Percentiles rank a stretch among this genome's conserved stretches.
Evolutionary conservation across 352 stramenopile genomes (phyloP).

Genomic region (Thraustochytrium sp.): DNA sequence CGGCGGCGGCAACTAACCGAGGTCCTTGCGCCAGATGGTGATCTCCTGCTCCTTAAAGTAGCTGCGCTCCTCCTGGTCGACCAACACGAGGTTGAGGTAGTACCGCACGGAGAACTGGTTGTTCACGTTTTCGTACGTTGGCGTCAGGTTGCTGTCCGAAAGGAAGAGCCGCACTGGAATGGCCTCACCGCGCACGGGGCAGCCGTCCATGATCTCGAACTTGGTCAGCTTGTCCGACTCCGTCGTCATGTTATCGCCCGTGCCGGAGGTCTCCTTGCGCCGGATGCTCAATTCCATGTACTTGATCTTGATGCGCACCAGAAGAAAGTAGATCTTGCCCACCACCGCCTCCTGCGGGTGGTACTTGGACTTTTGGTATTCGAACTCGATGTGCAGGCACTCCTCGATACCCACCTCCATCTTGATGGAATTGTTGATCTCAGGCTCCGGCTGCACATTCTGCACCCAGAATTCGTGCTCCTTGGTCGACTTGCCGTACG

Average conservation of each 20-base stretch:
- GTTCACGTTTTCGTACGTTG: conserved; percentile 76
- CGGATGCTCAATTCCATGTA: conserved; percentile 97
- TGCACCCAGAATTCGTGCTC: conserved; percentile 92
- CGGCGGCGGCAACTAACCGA: no score
- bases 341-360: conserved; percentile 92
- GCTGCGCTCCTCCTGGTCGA: conserved; percentile 96
- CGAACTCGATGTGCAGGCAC: conserved; percentile 98
- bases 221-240: conserved; percentile 95
- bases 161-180: conserved; percentile 95
- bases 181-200: conserved; percentile 87
- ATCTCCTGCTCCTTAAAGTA: conserved; percentile 99
- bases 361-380: conserved; percentile 93
- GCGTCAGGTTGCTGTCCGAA: conserved; percentile 59
- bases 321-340: conserved; percentile 94
- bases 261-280: conserved; percentile 81
- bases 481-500: conserved; percentile 75
- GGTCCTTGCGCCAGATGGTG: conserved; percentile 81
- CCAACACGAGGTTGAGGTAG: conserved; percentile 87
- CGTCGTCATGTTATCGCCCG: conserved; percentile 68
- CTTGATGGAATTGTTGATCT: conserved; percentile 84
- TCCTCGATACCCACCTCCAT: conserved; percentile 99
- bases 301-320: conserved; percentile 98
- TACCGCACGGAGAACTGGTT: conserved; percentile 57
- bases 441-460: conserved; percentile 55
- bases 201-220: conserved; percentile 99